Percentiles rank a stretch among this genome's conserved stretches.
Conservation (phyloP, 2,329 filamentous ascomycete species). For the Verticillium albo-atrum region DNA sequence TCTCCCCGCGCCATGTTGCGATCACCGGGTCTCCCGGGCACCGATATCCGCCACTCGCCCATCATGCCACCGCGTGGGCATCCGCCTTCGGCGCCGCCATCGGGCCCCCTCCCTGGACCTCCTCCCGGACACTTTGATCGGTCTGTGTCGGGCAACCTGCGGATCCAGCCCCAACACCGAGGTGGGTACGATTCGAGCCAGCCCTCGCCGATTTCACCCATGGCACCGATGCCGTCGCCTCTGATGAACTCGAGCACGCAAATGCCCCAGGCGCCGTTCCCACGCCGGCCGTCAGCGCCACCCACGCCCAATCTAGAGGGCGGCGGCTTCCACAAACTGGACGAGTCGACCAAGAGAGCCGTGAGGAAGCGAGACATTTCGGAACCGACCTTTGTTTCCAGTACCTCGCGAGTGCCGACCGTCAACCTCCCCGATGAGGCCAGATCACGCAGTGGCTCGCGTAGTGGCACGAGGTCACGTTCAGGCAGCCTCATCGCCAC, state of each 20-base stretch:
- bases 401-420: constrained; percentile 39
- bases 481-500: constrained; percentile 28
- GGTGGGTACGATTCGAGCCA: constrained; percentile 33
- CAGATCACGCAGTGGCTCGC: constrained; percentile 20
- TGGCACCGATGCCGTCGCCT: constrained; percentile 26
- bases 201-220: constrained; percentile 41
- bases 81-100: constrained; percentile 14
- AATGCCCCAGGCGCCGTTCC: constrained; percentile 25
- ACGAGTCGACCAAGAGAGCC: constrained; percentile 34
- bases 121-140: constrained; percentile 18
- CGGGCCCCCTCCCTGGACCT: constrained; percentile 6
- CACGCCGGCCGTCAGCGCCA: constrained; percentile 27
- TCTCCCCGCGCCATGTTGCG: constrained; percentile 29
- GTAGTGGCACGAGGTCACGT: constrained; percentile 31
- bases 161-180: constrained; percentile 21
- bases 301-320: constrained; percentile 20
- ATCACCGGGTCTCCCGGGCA: constrained; percentile 43
- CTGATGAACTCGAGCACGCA: constrained; percentile 22
- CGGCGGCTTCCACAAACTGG: constrained; percentile 21
- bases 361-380: constrained; percentile 45
- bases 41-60: constrained; percentile 42
- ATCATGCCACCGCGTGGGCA: constrained; percentile 41
- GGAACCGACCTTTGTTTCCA: constrained; percentile 43
- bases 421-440: constrained; percentile 30
- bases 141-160: constrained; percentile 26